Percentiles rank a stretch among this genome's conserved stretches.
phyloP scores from a whole-genome alignment of 805 yeast species.

The Kodamaea kakaduensis region DNA sequence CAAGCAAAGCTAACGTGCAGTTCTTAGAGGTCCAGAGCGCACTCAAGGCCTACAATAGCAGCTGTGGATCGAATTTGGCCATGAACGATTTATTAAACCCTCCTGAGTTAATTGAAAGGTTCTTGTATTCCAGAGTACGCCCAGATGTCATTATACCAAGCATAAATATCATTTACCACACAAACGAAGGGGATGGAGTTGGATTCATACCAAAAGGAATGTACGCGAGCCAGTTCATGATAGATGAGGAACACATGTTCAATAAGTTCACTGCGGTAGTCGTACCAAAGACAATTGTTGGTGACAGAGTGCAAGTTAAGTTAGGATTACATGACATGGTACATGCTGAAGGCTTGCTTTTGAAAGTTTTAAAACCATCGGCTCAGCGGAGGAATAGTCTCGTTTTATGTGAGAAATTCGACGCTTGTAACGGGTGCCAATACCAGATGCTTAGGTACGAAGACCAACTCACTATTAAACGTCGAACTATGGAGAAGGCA shows the following conservation, averaged over 20 bases:
- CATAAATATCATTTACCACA: conserved; percentile 23
- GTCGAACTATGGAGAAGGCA: conserved; percentile 29
- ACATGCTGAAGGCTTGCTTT: conserved; percentile 29
- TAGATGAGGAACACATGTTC: conserved; percentile 13
- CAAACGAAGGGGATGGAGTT: conserved; percentile 36
- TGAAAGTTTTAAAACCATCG: conserved; percentile 13
- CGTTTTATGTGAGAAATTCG: conserved; percentile 33
- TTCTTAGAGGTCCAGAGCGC: conserved; percentile 24
- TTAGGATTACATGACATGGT: conserved; percentile 28
- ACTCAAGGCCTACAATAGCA: conserved; percentile 11
- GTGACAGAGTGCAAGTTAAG: conserved; percentile 31
- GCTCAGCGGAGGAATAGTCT: conserved; percentile 22
- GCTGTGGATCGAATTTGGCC: conserved; percentile 6
- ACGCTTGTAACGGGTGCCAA: conserved; percentile 40
- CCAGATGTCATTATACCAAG: conserved; percentile 13
- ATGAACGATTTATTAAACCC: conserved; percentile 19
- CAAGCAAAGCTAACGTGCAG: conserved; percentile 24
- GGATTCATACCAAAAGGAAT: conserved; percentile 25
- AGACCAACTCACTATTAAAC: conserved; percentile 34
- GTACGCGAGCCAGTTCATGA: conserved; percentile 15
- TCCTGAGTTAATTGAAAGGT: conserved; percentile 20
- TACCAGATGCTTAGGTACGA: conserved; percentile 39
- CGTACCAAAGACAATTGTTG: conserved; percentile 38
- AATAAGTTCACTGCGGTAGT: conserved; percentile 22
- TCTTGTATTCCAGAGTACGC: conserved; percentile 20